Evolutionary conservation across 495 filamentous ascomycete species (phyloP).

Genomic region (Friedmanniomyces simplex): DNA sequence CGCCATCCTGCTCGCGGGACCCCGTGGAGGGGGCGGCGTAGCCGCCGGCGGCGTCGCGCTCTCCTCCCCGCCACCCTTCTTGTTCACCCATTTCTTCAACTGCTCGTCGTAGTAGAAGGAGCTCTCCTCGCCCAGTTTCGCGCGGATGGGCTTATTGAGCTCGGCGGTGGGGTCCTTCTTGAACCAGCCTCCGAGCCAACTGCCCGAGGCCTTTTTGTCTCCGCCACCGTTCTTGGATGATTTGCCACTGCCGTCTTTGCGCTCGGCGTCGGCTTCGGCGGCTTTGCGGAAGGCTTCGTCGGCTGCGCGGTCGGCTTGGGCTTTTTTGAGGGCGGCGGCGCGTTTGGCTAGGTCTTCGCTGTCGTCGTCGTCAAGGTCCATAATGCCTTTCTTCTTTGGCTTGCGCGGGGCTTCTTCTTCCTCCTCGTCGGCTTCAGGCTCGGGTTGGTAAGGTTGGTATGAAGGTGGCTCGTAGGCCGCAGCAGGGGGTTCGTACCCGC

Average conservation of each 20-base stretch:
- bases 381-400: slow-evolving; percentile 66
- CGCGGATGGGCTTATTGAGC: slow-evolving; percentile 64
- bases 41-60: slow-evolving; percentile 24
- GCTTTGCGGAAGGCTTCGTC: slow-evolving; percentile 74
- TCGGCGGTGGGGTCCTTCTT: slow-evolving; percentile 53
- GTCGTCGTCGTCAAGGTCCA: slow-evolving; percentile 71
- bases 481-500: slow-evolving; percentile 38
- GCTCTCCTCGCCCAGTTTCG: slow-evolving; percentile 90
- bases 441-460: slow-evolving; percentile 41
- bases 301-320: slow-evolving; percentile 39
- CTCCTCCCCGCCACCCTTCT: slow-evolving; percentile 56
- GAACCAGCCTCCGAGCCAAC: slow-evolving; percentile 69
- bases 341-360: slow-evolving; percentile 45
- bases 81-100: slow-evolving; percentile 96
- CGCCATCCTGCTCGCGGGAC: slow-evolving; percentile 20
- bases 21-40: slow-evolving; percentile 37
- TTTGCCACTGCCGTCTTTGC: slow-evolving; percentile 15
- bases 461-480: slow-evolving; percentile 32
- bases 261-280: slow-evolving; percentile 64
- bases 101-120: slow-evolving; percentile 91
- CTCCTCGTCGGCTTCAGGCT: slow-evolving; percentile 26
- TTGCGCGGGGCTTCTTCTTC: slow-evolving; percentile 33
- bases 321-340: slow-evolving; percentile 44
- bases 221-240: not conserved
- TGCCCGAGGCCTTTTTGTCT: slow-evolving; percentile 27